A percentile compares a stretch with the other conserved stretches of the same genome.
phyloP scores from a whole-genome alignment of 2,329 filamentous ascomycete species.

The Aspergillus puulaauensis region DNA sequence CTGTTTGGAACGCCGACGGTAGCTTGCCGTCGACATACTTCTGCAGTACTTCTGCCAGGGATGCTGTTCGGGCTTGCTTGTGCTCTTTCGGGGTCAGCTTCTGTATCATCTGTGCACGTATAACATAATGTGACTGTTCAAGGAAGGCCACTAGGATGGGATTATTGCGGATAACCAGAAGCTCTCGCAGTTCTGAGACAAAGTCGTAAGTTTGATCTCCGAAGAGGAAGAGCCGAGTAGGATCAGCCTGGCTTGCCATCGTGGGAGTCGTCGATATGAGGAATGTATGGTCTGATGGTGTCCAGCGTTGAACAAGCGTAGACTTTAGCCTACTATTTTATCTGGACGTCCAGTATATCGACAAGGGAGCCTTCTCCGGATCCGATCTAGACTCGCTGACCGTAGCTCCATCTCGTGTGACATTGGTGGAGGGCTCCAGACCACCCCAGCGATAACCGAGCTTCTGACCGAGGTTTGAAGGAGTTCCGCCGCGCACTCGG shows the following conservation, averaged over 20 bases:
- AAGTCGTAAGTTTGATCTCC: conserved; percentile 20
- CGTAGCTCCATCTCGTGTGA: background rate
- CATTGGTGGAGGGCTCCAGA: background rate
- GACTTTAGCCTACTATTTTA: background rate
- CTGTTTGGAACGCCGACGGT: conserved; percentile 7
- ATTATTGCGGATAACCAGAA: background rate
- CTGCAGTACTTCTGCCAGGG: conserved; percentile 8
- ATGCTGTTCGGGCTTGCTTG: conserved; percentile 6
- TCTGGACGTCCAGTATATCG: background rate
- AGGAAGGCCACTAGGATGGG: conserved; percentile 13
- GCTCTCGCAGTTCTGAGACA: background rate
- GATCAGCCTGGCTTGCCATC: background rate
- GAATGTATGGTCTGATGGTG: background rate
- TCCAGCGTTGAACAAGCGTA: background rate
- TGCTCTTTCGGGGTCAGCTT: background rate
- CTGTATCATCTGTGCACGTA: conserved; percentile 10
- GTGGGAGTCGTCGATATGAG: background rate
- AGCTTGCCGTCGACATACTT: conserved; percentile 3
- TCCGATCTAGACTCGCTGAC: background rate
- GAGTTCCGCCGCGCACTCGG: background rate
- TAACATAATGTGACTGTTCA: conserved; percentile 4
- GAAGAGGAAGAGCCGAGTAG: conserved; percentile 16
- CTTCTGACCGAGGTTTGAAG: background rate
- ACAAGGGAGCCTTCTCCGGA: background rate
- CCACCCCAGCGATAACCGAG: background rate